Conservation (phyloP, 169 alveolate species). For the Eimeria acervulina region DNA sequence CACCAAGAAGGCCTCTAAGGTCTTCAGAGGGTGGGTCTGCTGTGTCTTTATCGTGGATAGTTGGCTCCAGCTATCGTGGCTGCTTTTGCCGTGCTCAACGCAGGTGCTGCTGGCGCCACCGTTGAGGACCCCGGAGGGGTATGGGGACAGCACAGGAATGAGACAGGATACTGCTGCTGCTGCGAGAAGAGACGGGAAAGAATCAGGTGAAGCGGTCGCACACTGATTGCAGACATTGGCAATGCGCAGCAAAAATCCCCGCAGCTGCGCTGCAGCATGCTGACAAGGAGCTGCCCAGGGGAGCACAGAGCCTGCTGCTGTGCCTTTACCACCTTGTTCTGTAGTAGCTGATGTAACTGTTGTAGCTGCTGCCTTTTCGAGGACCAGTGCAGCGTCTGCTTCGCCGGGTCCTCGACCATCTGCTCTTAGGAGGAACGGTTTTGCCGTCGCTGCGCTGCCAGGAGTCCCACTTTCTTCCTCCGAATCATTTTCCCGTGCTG, state of each 20-base stretch:
- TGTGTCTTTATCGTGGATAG: not conserved
- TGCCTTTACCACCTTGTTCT: slow-evolving; percentile 2
- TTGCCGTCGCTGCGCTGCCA: not conserved
- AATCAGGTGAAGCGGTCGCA: slow-evolving; percentile 12
- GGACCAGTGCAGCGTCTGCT: not conserved
- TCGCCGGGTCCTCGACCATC: not conserved
- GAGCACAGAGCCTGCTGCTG: slow-evolving; percentile 20
- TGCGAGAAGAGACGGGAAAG: slow-evolving; percentile 31
- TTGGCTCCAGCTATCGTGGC: not conserved
- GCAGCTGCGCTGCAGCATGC: slow-evolving; percentile 72
- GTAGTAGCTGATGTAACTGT: not conserved
- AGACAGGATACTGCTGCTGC: slow-evolving; percentile 67
- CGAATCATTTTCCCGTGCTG: not conserved
- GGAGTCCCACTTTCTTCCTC: not conserved
- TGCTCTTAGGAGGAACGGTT: not conserved
- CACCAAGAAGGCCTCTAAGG: slow-evolving; percentile 50
- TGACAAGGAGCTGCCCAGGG: slow-evolving; percentile 51
- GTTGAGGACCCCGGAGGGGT: not conserved
- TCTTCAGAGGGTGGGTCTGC: slow-evolving; percentile 41
- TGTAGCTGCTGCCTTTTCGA: slow-evolving; percentile 18
- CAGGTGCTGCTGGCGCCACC: slow-evolving; percentile 46
- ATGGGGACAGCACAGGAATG: slow-evolving; percentile 11
- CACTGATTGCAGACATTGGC: not conserved
- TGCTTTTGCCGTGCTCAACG: slow-evolving; percentile 28
- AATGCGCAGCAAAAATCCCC: slow-evolving; percentile 61